Evolutionary conservation across 2,329 filamentous ascomycete genomes (phyloP), one percentile per base, ranked within the genome.

Genomic region (Botrytis byssoidea): DNA sequence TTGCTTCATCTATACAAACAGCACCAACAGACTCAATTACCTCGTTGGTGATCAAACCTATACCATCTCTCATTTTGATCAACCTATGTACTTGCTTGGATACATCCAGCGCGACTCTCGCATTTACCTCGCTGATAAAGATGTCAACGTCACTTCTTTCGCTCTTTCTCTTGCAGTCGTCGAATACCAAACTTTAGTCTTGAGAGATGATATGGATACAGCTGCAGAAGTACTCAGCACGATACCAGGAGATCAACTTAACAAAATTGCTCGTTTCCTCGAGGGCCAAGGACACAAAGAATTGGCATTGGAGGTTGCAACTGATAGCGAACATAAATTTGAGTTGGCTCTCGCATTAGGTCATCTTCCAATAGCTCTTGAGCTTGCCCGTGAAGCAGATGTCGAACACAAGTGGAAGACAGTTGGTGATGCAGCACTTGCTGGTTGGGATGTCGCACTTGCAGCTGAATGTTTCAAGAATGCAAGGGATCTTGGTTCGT

Each of bases 351-450:
- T 99, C 46, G 88, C 90, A 4, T 87, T 99, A 61, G 93, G 92
- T 79, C 92, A 96, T 76, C 89, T 98, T 22, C 89, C 95, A 59
- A 93, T 95, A 80, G 95, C 95, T 0, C 88, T 97, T 4, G 91
- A 94, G 74, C 90, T 98, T 69, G 95, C 96, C 10, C 88, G 91
- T 59, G 87, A 92, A 82, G 92, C 94, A 18, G 92, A 98, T 76
- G 93, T 91, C 1, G 96, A 98, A 82, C 95, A 98, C 84, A 97
- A 97, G 84, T 99, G 96, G 96, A 98, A 98, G 88, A 95, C 90
- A 5, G 93, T 99, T 7, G 96, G 96, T 74, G 96, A 99, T 79
- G 93, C 95, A 1, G 96, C 96, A 1, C 88, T 99, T 59, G 85
- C 90, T 16, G 91, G 86, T 1, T 99, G 95, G 96, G 91, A 99